A percentile compares a stretch with the other conserved stretches of the same genome.
These are phyloP conservation scores for Ochromonas danica DNA, from an alignment of 108 stramenopile species.

Conservation along the genomic window DNA sequence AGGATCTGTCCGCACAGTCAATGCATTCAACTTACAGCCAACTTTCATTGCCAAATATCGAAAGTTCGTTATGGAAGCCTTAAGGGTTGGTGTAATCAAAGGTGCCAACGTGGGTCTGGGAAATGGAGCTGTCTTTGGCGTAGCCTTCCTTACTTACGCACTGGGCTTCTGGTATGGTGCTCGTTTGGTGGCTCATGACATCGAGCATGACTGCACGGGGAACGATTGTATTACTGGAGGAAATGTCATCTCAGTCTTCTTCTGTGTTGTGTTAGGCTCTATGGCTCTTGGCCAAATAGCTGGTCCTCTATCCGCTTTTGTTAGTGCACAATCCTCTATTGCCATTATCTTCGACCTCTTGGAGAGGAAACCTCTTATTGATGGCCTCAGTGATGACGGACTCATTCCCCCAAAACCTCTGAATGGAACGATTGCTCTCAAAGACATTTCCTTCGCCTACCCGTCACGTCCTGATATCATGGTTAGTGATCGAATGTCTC, in stretches of 20 bases:
- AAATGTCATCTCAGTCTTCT: slow-evolving; percentile 46
- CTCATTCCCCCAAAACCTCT: neutral
- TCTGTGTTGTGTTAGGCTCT: slow-evolving; percentile 44
- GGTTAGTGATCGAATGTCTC: slow-evolving; percentile 65
- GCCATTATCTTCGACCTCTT: slow-evolving; percentile 63
- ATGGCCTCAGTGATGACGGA: slow-evolving; percentile 18
- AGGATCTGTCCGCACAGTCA: slow-evolving; percentile 48
- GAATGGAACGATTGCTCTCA: slow-evolving; percentile 39
- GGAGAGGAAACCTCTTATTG: slow-evolving; percentile 57
- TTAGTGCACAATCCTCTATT: neutral
- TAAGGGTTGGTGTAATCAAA: slow-evolving; percentile 49
- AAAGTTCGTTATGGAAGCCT: slow-evolving; percentile 33
- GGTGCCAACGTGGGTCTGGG: slow-evolving; percentile 47
- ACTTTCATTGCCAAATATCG: slow-evolving; percentile 35
- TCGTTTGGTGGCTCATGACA: slow-evolving; percentile 39
- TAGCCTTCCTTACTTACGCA: slow-evolving; percentile 49
- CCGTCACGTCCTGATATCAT: slow-evolving; percentile 73
- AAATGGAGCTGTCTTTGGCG: slow-evolving; percentile 45
- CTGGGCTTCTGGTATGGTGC: slow-evolving; percentile 58
- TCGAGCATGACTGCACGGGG: slow-evolving; percentile 39
- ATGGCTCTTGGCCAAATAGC: slow-evolving; percentile 45
- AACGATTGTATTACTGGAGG: slow-evolving; percentile 39
- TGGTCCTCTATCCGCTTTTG: neutral
- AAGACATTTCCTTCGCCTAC: slow-evolving; percentile 80
- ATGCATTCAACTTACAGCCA: slow-evolving; percentile 48